These are phyloP conservation scores for Zygoascus sp. DNA, from an alignment of 1,139 yeast species.

Conservation along the genomic window DNA sequence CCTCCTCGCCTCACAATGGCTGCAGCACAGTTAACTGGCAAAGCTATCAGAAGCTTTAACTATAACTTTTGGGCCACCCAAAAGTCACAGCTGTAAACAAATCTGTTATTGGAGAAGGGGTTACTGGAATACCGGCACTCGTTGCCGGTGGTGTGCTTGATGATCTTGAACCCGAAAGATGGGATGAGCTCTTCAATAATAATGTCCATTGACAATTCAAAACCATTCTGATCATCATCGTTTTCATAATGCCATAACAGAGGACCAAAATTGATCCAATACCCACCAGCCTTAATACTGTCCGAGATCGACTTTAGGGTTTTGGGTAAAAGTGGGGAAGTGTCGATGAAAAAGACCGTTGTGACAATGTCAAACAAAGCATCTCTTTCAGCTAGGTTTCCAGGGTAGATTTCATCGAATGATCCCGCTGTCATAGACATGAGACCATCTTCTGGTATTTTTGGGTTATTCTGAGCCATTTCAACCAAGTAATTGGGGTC, in stretches of 20 bases:
- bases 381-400: slow-evolving; percentile 27
- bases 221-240: slow-evolving; percentile 44
- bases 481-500: slow-evolving; percentile 27
- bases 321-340: slow-evolving; percentile 67
- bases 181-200: slow-evolving; percentile 45
- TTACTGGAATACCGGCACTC: slow-evolving; percentile 53
- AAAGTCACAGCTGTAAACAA: slow-evolving; percentile 60
- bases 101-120: slow-evolving; percentile 49
- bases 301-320: slow-evolving; percentile 57
- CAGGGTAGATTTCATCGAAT: slow-evolving; percentile 71
- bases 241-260: slow-evolving; percentile 81
- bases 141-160: slow-evolving; percentile 43
- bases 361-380: slow-evolving; percentile 48
- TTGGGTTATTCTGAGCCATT: slow-evolving; percentile 36
- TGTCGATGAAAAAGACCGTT: slow-evolving; percentile 77
- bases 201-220: slow-evolving; percentile 64
- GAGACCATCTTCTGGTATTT: slow-evolving; percentile 44
- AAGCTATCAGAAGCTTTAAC: neutral
- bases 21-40: neutral
- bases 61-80: slow-evolving; percentile 52
- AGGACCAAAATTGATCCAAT: slow-evolving; percentile 86
- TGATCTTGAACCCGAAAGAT: slow-evolving; percentile 52
- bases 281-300: slow-evolving; percentile 51
- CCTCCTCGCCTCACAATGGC: too few species aligned
- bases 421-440: slow-evolving; percentile 82